phyloP scores from a whole-genome alignment of 371 early-diverging fungal genomes.

The Catenaria anguillulae region DNA sequence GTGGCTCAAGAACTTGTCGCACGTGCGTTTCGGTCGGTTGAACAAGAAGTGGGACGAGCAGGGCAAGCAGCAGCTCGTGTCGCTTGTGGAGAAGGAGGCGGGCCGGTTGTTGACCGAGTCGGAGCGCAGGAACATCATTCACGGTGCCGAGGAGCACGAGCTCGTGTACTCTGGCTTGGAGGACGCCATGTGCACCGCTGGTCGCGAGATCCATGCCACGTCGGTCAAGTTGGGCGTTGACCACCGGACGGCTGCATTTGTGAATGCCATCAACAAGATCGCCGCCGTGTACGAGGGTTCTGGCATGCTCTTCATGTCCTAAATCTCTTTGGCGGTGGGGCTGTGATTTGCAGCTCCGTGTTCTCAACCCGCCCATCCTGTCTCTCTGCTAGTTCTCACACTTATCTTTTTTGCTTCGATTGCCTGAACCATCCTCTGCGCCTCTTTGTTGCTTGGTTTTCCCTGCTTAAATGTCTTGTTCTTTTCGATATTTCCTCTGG shows the following conservation, averaged over 20 bases:
- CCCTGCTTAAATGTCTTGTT: no score
- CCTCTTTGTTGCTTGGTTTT: no score
- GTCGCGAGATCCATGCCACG: slow-evolving; percentile 43
- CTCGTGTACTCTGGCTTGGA: slow-evolving; percentile 79
- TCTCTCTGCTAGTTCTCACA: no score
- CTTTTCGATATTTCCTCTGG: no score
- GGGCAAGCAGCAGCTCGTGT: slow-evolving; percentile 55
- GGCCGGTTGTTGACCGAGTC: slow-evolving; percentile 54
- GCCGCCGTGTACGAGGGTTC: slow-evolving; percentile 7
- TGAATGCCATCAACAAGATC: slow-evolving; percentile 78
- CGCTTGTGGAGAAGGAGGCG: slow-evolving; percentile 62
- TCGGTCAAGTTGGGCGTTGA: slow-evolving; percentile 47
- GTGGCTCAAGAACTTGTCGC: no score
- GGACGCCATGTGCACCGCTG: slow-evolving; percentile 74
- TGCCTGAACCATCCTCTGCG: no score
- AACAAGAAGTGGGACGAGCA: slow-evolving; percentile 80
- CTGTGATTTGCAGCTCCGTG: no score
- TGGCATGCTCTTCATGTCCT: slow-evolving; percentile 17
- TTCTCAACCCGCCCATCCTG: no score
- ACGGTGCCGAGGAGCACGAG: slow-evolving; percentile 81
- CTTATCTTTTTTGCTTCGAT: no score
- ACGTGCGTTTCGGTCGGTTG: slow-evolving; percentile 81
- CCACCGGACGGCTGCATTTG: slow-evolving; percentile 67
- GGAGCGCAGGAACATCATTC: slow-evolving; percentile 61
- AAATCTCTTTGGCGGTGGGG: no score